Conservation (phyloP, 2,329 filamentous ascomycete species). For the Mycosphaerelloides madeirae region DNA sequence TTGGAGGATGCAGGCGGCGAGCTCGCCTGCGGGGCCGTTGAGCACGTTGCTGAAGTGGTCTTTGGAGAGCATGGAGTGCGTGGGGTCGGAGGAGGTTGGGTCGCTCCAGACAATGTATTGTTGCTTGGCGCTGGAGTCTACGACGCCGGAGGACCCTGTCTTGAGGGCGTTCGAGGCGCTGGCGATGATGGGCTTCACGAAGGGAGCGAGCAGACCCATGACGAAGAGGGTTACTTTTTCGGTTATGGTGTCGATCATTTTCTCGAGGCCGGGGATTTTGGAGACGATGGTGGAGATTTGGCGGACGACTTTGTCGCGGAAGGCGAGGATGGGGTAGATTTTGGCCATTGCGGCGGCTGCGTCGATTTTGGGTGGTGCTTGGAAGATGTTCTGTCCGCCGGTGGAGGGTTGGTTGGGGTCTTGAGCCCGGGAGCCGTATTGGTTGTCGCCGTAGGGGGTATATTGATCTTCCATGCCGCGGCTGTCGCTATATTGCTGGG, state of each 20-base stretch:
- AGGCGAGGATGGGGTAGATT: constrained; percentile 92
- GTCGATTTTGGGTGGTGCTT: constrained; percentile 21
- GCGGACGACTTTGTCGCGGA: constrained; percentile 89
- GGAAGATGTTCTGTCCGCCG: constrained; percentile 24
- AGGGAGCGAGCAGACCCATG: constrained; percentile 83
- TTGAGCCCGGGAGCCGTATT: constrained; percentile 15
- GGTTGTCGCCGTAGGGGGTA: constrained; percentile 19
- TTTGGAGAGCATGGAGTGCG: constrained; percentile 49
- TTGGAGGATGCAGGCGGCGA: constrained; percentile 61
- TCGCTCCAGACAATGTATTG: constrained; percentile 50
- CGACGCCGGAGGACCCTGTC: constrained; percentile 70
- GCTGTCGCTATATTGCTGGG: constrained; percentile 18
- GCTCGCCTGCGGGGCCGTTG: constrained; percentile 46
- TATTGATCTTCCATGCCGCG: constrained; percentile 16
- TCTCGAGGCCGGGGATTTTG: constrained; percentile 85
- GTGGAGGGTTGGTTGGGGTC: constrained; percentile 29
- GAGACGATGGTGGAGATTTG: constrained; percentile 78
- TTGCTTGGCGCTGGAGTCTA: constrained; percentile 49
- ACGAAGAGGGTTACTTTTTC: constrained; percentile 91
- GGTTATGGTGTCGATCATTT: constrained; percentile 86
- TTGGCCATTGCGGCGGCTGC: constrained; percentile 43
- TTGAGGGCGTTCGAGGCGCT: constrained; percentile 80
- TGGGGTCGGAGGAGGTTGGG: constrained; percentile 45
- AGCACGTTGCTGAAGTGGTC: constrained; percentile 50
- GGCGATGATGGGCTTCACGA: constrained; percentile 85